Evolutionary conservation across 2,329 filamentous ascomycete species (phyloP).

Genomic region (Cyphellophora europaea): DNA sequence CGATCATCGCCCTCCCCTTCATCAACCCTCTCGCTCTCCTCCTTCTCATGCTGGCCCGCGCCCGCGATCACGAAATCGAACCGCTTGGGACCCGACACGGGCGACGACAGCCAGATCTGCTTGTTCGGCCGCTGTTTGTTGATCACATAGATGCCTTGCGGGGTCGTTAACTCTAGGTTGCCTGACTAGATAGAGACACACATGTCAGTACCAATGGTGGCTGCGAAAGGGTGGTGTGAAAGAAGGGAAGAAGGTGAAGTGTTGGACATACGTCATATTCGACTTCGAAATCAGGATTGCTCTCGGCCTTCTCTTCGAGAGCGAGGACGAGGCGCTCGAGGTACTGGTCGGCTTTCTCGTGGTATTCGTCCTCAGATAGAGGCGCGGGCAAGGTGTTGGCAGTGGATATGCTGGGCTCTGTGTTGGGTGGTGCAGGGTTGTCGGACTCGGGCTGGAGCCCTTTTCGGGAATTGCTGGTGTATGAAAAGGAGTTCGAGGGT

Average conservation of each 20-base stretch:
- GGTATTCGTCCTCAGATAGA: slow-evolving; percentile 63
- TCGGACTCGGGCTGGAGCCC: slow-evolving; percentile 53
- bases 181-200: neutral
- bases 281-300: slow-evolving; percentile 65
- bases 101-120: slow-evolving; percentile 93
- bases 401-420: slow-evolving; percentile 22
- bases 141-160: slow-evolving; percentile 70
- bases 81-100: slow-evolving; percentile 81
- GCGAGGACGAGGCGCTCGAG: slow-evolving; percentile 50
- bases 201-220: slow-evolving; percentile 18
- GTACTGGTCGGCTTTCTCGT: slow-evolving; percentile 67
- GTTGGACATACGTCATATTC: slow-evolving; percentile 81
- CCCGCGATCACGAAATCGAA: slow-evolving; percentile 75
- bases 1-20: slow-evolving; percentile 19
- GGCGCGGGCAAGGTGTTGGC: slow-evolving; percentile 49
- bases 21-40: slow-evolving; percentile 41
- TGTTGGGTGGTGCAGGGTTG: slow-evolving; percentile 38
- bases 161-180: slow-evolving; percentile 24
- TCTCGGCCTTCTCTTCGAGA: slow-evolving; percentile 62
- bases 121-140: slow-evolving; percentile 99
- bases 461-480: slow-evolving; percentile 25
- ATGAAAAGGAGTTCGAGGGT: slow-evolving; percentile 29
- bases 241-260: slow-evolving; percentile 3
- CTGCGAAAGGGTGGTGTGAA: neutral
- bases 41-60: slow-evolving; percentile 69